A percentile compares a stretch with the other conserved stretches of the same genome.
Evolutionary conservation across 2,329 filamentous ascomycete genomes (phyloP).

Genomic region (Aspergillus unguis): DNA sequence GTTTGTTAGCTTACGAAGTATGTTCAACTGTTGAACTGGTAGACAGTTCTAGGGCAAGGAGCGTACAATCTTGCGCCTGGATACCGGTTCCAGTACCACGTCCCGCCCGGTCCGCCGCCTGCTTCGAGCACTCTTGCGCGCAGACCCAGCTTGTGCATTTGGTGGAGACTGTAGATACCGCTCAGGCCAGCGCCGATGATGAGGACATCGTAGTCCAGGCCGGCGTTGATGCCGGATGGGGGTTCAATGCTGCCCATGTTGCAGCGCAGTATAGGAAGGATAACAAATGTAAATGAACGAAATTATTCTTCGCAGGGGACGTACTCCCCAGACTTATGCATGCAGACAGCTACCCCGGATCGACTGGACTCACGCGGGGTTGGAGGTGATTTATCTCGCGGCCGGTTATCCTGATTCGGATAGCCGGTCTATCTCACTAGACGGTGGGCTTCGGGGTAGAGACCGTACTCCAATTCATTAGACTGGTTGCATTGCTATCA

Average conservation of each 20-base stretch:
- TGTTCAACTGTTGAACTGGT: neutral
- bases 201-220: conserved; percentile 29
- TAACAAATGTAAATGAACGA: no score
- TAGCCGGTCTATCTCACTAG: neutral
- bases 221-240: conserved; percentile 8
- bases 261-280: no score
- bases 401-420: conserved; percentile 6
- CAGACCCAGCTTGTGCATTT: conserved; percentile 50
- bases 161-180: conserved; percentile 52
- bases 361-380: no score
- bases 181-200: conserved; percentile 24
- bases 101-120: conserved; percentile 51
- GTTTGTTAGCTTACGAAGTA: neutral
- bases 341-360: no score
- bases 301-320: no score
- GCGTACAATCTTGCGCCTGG: conserved; percentile 46
- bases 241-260: conserved; percentile 17
- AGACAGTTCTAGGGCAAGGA: neutral
- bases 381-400: neutral
- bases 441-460: no score
- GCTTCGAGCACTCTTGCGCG: conserved; percentile 53
- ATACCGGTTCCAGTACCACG: conserved; percentile 58
- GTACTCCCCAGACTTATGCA: no score
- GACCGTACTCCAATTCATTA: no score
- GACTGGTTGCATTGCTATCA: no score